Base-by-base conservation (phyloP, 345 rosid genomes). In the Abelmoschus esculentus region DNA sequence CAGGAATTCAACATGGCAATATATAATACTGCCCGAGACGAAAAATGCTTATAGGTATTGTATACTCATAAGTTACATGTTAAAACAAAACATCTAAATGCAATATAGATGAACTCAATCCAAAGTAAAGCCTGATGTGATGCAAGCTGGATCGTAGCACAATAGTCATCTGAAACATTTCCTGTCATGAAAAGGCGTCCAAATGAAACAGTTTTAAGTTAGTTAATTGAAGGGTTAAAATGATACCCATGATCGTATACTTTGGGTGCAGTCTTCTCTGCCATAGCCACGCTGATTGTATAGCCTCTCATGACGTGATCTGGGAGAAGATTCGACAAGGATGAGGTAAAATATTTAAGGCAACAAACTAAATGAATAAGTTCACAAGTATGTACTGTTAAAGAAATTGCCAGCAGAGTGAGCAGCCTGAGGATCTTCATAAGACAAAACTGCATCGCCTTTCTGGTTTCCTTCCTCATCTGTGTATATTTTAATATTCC, bases 351-450 rank as follows among this genome's bases (percentile, higher is more conserved):
- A 71, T 28, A 26, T 54, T 40, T 15, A 67, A 47, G 52, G 17
- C 40, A 54, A n/a, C 18, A 58, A 15, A 18, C 7, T 50, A 61
- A 44, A 50, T 10, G 17, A 59, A 55, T 19, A 44, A 77, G 56
- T 69, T 69, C 49, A 15, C 38, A 6, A 59, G 54, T 49, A 44
- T 78, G 28, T 84, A 96, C 98, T 80, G 73, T 92, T 85, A 78
- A 79, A 96, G 83, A 91, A 96, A 53, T 88, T 86, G 46, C 98
- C 92, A n/a, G 98, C 92, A 60, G 96, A 84, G 76, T 96, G 97
- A 42, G 98, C 97, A 74, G 97, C 96, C 26, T 86, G 86, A 54
- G 99, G 99, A 79, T 96, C 99, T 80, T 96, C 97, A 78, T 96
- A 96, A 17, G 98, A 74, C 73, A 96, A 83, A 73, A 85, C 85